Base-by-base conservation (phyloP, 768 basidiomycete species). In the Amanita rimosa region DNA sequence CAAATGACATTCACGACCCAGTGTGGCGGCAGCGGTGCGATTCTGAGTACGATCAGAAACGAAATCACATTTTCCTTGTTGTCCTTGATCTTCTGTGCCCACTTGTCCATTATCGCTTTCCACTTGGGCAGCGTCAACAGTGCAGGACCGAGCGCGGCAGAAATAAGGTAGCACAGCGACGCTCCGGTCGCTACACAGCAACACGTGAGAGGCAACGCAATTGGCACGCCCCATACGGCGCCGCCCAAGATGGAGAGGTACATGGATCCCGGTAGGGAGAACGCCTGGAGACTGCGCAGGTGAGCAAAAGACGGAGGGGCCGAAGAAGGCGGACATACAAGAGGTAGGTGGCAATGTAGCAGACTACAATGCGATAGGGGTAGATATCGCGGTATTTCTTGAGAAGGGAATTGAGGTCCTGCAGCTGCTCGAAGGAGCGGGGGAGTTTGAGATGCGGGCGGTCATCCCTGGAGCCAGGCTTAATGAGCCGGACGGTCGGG, bases 251-350 rank as follows among this genome's bases (percentile, higher is more conserved):
- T 96, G 46, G 92, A 92, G 42, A 98, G 78, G 61, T 98, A 98
- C 93, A 98, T 95, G 37, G 92, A 95, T 1, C 94, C 94, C 0
- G 95, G 94, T 11, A 97, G 75, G 6, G 93, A 94, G 67, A 97
- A 98, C 0, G 92, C 91, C 72, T 98, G 94, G 6, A 97, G 73
- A 67, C 93, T 95, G 59, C 8, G 34, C 17, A 17, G 21, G 51
- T 47, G 50, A 54, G 51, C 36, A n/a, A 29, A 26, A 19, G 24
- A 27, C 1, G 27, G 27, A 27, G 8, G 8, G 17, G 31, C 42
- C n/a, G 38, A 41, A 44, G 29, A 53, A 8, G 53, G 48, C 31
- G 50, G 35, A 76, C 90, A 54, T 56, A 94, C 93, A 96, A 98
- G 57, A 97, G 75, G 64, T 95, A 97, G 1, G 89, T 86, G 44